phyloP scores from a whole-genome alignment of 1,284 basidiomycete species.

The Pholiota adiposa region DNA sequence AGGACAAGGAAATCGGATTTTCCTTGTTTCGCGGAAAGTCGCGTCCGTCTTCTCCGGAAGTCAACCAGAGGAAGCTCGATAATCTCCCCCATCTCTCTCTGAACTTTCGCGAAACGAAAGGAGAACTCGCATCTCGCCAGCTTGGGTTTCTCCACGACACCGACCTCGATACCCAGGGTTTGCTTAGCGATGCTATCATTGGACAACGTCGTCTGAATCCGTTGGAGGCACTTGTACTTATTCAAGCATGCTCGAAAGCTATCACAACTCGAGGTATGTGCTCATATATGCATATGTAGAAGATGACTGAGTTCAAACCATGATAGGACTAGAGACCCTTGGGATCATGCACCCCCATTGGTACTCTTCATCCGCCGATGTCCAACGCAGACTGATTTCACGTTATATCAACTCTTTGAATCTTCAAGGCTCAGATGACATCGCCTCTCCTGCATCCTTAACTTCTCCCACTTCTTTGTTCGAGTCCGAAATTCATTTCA shows the following conservation, averaged over 20 bases:
- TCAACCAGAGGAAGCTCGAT: conserved; percentile 31
- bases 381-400: conserved; percentile 71
- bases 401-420: conserved; percentile 69
- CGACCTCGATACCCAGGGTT: conserved; percentile 48
- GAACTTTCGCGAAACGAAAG: conserved; percentile 56
- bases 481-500: conserved; percentile 63
- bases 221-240: conserved; percentile 60
- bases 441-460: conserved; percentile 51
- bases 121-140: conserved; percentile 46
- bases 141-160: conserved; percentile 64
- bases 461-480: conserved; percentile 50
- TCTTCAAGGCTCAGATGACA: conserved; percentile 45
- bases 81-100: conserved; percentile 61
- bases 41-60: conserved; percentile 36
- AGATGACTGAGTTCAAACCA: not conserved
- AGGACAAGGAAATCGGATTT: conserved; percentile 41
- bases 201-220: conserved; percentile 60
- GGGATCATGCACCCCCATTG: conserved; percentile 83
- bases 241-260: conserved; percentile 65
- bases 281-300: not conserved
- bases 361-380: conserved; percentile 70
- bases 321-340: conserved; percentile 69
- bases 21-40: conserved; percentile 55
- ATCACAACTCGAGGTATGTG: conserved; percentile 63
- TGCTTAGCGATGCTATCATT: conserved; percentile 57